Base-by-base conservation (phyloP, 225 moss, liverwort and hornwort species). In the Marchantia paleacea region DNA sequence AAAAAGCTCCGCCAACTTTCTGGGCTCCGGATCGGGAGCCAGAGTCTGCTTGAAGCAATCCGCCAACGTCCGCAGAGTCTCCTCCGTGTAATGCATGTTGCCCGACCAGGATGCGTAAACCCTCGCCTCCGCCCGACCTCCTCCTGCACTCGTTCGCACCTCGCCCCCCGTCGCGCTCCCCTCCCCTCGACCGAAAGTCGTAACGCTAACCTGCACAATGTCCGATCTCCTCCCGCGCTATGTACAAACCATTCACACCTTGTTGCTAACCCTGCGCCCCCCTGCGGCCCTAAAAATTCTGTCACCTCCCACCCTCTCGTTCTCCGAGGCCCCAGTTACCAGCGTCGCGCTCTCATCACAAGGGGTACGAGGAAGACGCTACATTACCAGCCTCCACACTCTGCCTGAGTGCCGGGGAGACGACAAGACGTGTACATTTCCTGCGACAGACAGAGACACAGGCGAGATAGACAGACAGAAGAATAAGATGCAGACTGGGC, bases 31-130 rank as follows among this genome's bases (percentile, higher is more conserved):
- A 87, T 88, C 89, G 20, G 95, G 95, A 55, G 99, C 95, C 80
- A 99, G 87, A 8, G 95, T 91, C 84, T 95, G 99, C 91, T 91
- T 80, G 80, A 99, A 99, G 77, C 99, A 99, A 86, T 94, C 89
- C 50, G 95, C 89, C 49, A 97, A 85, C 53, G 93, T 91, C 92
- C 91, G 87, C 89, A 99, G 52, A 47, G 90, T 90, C 86, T 94
- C 99, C 80, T 94, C 90, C 24, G 86, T 71, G 79, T 89, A 88
- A 90, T 99, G 94, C 99, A 99, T 99, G 62, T 62, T 77, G 11
- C 48, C 47, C 31, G 31, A 19, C 22, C 47, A 12, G 49, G 15
- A 61, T 12, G 77, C 11, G 47, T 47, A 77, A 77, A 63, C 77
- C 76, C 77, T 77, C n/a, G 13, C 12, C 9, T 60, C 62, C 77